phyloP scores from a whole-genome alignment of 345 rosid genomes.

The Garcia nutans region DNA sequence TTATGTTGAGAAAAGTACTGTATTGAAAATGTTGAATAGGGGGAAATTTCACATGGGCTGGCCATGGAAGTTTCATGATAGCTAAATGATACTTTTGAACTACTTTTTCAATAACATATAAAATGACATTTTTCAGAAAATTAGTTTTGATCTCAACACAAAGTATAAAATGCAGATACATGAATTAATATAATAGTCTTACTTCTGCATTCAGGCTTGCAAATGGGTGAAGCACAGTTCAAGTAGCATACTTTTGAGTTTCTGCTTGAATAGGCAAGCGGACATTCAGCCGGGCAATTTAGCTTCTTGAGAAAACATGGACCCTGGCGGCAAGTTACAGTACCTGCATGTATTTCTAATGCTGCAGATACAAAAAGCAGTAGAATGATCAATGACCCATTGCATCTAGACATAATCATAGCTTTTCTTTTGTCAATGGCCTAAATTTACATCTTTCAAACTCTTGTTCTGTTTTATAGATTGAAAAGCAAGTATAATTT shows the following conservation, averaged over 20 bases:
- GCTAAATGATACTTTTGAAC: too few species aligned
- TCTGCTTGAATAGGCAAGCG: background rate
- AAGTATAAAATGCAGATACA: background rate
- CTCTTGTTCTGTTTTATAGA: background rate
- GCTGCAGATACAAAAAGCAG: background rate
- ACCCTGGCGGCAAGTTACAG: background rate
- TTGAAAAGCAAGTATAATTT: background rate
- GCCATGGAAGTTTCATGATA: too few species aligned
- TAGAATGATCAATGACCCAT: background rate
- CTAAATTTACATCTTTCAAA: background rate
- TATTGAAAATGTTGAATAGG: too few species aligned
- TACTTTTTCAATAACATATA: too few species aligned
- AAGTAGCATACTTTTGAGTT: background rate
- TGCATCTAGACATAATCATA: background rate
- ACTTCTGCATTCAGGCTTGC: background rate
- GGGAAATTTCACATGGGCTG: too few species aligned
- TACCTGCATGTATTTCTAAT: background rate
- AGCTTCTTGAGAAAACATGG: background rate
- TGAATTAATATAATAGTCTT: background rate
- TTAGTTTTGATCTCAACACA: too few species aligned
- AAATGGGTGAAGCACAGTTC: background rate
- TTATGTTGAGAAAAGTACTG: too few species aligned
- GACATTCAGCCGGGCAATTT: background rate
- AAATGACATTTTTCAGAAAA: too few species aligned
- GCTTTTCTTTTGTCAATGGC: background rate